Base-by-base conservation (phyloP, 768 basidiomycete species). In the Hygrophoropsis aurantiaca region DNA sequence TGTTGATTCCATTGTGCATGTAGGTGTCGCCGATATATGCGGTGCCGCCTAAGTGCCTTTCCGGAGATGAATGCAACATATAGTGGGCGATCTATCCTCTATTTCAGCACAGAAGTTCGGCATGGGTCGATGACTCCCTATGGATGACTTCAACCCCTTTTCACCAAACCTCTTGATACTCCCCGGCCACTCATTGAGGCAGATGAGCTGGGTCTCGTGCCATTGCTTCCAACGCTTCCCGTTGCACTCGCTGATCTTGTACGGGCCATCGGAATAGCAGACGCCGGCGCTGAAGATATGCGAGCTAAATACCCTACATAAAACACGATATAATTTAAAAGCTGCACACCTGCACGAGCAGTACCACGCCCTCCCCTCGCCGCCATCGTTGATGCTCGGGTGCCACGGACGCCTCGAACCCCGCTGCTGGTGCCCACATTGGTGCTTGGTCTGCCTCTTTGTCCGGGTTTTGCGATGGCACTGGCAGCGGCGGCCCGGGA, bases 351-450 rank as follows among this genome's bases (percentile, higher is more conserved):
- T 58, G 65, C 57, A 51, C 66, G 70, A 23, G 70, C 53, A 55
- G 21, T 58, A 72, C 55, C 74, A 70, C 51, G 69, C 62, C 30
- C 74, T 79, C 48, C 81, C 77, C 71, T 64, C 20, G 64, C 56
- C 3, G 64, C 66, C 57, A 58, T 65, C 10, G 64, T 65, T 11
- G 62, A 76, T 72, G 81, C 84, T 36, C 82, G 74, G 5, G 82
- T 91, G 3, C 86, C 88, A 44, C 85, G 77, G 24, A 87, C 82
- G 7, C 87, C 88, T 57, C 85, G 67, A 3, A 87, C 78, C 13
- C 80, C 78, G 26, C 86, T 85, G 19, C 79, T 71, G 38, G 61
- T 30, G 27, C 58, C 58, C 5, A 63, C 55, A 32, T 64, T 68
- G 35, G 68, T 73, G 46, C 82, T 79, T 27, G 74, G 72, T 74